Percentiles rank a stretch among this genome's conserved stretches.
phyloP scores from a whole-genome alignment of 495 filamentous ascomycete genomes.

The Xanthoparmelia taractica region DNA sequence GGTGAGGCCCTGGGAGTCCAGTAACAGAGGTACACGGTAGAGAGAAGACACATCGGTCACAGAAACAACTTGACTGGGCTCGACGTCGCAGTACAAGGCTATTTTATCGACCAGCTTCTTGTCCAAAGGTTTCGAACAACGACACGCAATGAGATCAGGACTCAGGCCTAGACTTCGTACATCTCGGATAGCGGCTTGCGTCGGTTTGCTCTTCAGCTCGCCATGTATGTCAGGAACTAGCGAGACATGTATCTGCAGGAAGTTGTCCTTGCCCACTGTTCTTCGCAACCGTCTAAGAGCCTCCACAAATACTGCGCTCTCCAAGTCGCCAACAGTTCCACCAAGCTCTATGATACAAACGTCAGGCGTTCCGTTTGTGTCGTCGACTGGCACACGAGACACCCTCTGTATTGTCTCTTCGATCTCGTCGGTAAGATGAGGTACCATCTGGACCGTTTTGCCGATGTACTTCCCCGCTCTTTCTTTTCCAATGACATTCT shows the following conservation, averaged over 20 bases:
- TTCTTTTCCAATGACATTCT: conserved; percentile 74
- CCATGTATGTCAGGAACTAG: conserved; percentile 64
- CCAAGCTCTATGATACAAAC: conserved; percentile 73
- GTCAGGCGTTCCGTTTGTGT: conserved; percentile 71
- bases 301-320: conserved; percentile 84
- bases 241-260: conserved; percentile 77
- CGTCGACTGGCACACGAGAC: conserved; percentile 78
- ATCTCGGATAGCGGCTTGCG: conserved; percentile 78
- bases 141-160: conserved; percentile 91
- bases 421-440: conserved; percentile 83
- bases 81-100: conserved; percentile 76
- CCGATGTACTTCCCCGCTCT: conserved; percentile 81
- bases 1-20: conserved; percentile 70
- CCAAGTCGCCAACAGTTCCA: conserved; percentile 84
- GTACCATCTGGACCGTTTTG: conserved; percentile 87
- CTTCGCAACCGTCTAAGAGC: conserved; percentile 70
- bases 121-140: conserved; percentile 68
- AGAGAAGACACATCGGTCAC: conserved; percentile 80
- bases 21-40: conserved; percentile 87
- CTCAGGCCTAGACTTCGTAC: conserved; percentile 72
- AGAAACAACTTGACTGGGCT: conserved; percentile 68
- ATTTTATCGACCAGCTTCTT: conserved; percentile 77
- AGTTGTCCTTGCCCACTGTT: conserved; percentile 64
- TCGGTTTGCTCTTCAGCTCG: conserved; percentile 98
- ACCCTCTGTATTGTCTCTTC: conserved; percentile 90